Base-by-base conservation (phyloP, 257 asterid genomes). In the Solanum medicagineum region DNA sequence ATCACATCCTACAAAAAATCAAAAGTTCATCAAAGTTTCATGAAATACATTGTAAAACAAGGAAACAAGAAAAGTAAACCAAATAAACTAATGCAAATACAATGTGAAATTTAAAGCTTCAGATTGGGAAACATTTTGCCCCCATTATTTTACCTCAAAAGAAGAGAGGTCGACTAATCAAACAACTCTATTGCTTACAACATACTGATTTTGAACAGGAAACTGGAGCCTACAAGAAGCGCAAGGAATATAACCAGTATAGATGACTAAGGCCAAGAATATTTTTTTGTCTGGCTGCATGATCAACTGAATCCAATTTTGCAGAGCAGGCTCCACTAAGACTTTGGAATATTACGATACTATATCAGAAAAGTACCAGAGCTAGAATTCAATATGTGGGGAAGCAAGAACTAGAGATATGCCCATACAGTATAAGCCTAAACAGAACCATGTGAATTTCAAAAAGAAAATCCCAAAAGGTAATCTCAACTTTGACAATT, bases 1-100 rank as follows among this genome's bases (percentile, higher is more conserved):
- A 87, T 85, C 8, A 85, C 86, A 85, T 88, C 90, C 88, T 80
- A 70, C 40, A 54, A 84, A 59, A 53, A 2, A 15, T 10, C 11
- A 53, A 29, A 53, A 53, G 5, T 9, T 10, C 47, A 79, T 77
- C 17, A 51, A 77, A 26, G 9, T 36, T 36, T 36, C 42, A 36
- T 5, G 42, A 0, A 12, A 29, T 5, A 24, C 24, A 79, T 79
- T 19, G 29, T 53, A 53, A 77, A 10, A 79, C 66, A 79, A 79
- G 29, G 29, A 40, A 17, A 79, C 63, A 24, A 49, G 81, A 8
- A 77, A 1, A 77, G 62, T 10, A 26, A 17, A 17, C 29, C 65
- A 4, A 53, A 53, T 10, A 53, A 29, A 79, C 13, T 53, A 26
- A 6, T 5, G 66, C 7, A 77, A 51, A 29, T 9, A 77, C 16